Evolutionary conservation across 306 rosid genomes (phyloP).

Genomic region (Vicia faba): DNA sequence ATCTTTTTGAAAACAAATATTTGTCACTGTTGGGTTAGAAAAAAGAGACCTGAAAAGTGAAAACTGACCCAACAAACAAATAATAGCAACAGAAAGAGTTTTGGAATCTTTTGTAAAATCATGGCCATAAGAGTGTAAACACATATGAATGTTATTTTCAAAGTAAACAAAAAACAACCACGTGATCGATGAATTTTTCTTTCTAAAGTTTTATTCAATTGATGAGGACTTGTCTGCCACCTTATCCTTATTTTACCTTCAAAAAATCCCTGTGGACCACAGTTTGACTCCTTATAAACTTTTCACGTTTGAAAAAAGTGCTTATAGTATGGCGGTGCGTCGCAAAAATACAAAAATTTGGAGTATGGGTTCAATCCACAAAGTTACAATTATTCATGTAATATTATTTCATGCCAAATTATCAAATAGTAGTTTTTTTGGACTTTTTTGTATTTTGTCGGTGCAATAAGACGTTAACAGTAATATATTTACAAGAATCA

Average conservation of each 20-base stretch:
- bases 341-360: constrained; percentile 18
- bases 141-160: neutral
- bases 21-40: neutral
- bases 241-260: constrained; percentile 1
- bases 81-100: neutral
- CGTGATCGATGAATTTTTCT: constrained; percentile 25
- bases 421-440: neutral
- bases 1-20: neutral
- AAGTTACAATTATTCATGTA: neutral
- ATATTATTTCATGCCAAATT: neutral
- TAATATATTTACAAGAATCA: neutral
- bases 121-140: neutral
- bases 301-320: constrained; percentile 26
- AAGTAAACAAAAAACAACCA: constrained; percentile 8
- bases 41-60: neutral
- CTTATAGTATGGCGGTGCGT: neutral
- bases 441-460: neutral
- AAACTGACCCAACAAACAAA: neutral
- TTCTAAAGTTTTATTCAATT: constrained; percentile 1
- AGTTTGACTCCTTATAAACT: constrained; percentile 24
- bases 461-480: constrained; percentile 2
- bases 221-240: constrained; percentile 39
- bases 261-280: constrained; percentile 35
- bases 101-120: neutral
- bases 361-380: constrained; percentile 2